A percentile compares a stretch with the other conserved stretches of the same genome.
phyloP scores from a whole-genome alignment of 2,329 filamentous ascomycete species.

The Fusarium armeniacum region DNA sequence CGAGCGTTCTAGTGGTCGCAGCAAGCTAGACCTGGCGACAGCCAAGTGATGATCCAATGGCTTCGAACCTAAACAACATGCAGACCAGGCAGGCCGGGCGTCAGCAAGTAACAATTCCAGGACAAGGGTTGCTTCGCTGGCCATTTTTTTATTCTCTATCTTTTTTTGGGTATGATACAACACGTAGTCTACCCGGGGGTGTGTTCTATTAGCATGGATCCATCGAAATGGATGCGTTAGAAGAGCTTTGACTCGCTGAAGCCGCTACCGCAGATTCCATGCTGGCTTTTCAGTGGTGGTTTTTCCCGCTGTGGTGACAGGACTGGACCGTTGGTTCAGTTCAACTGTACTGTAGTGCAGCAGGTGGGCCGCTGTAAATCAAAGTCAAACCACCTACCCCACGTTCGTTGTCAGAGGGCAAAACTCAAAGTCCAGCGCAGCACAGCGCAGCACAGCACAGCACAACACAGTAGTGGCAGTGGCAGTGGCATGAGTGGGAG shows the following conservation, averaged over 20 bases:
- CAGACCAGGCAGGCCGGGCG: constrained; percentile 25
- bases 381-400: constrained; percentile 13
- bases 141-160: constrained; percentile 4
- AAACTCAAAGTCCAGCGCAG: constrained; percentile 8
- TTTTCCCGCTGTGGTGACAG: constrained; percentile 10
- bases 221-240: not conserved
- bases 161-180: constrained; percentile 38
- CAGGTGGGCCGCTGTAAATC: constrained; percentile 26
- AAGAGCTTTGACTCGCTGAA: constrained; percentile 4
- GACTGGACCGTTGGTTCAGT: constrained; percentile 18
- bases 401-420: constrained; percentile 25
- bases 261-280: constrained; percentile 29
- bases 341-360: constrained; percentile 16
- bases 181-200: too few species aligned
- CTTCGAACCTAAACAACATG: constrained; percentile 15
- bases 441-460: not conserved
- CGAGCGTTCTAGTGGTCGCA: constrained; percentile 41
- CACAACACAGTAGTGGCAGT: too few species aligned
- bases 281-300: constrained; percentile 25
- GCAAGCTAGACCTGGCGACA: constrained; percentile 34
- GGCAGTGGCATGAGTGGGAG: not conserved
- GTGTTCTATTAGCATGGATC: too few species aligned
- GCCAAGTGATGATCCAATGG: constrained; percentile 33
- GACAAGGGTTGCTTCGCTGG: constrained; percentile 31
- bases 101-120: constrained; percentile 28